A percentile compares a stretch with the other conserved stretches of the same genome.
Evolutionary conservation across 106 monocot species (phyloP).

Genomic region (Chionographis japonica): DNA sequence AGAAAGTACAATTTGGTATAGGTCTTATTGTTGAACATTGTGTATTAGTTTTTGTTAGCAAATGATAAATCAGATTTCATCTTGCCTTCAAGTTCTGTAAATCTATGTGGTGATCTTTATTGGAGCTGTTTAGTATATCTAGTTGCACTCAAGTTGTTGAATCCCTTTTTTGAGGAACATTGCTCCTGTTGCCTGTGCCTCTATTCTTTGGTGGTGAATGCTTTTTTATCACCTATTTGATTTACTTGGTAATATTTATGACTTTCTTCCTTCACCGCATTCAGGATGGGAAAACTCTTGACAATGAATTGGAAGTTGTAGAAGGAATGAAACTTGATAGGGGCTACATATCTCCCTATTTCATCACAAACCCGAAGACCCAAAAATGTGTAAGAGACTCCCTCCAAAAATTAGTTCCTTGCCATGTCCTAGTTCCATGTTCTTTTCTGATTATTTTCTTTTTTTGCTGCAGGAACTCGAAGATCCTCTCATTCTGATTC

Average conservation of each 20-base stretch:
- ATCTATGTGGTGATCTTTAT: too few relatives aligned
- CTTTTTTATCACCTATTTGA: background rate
- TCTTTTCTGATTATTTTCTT: background rate
- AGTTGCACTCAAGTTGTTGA: too few relatives aligned
- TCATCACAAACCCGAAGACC: constrained; percentile 85
- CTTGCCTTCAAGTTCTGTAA: too few relatives aligned
- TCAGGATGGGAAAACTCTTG: constrained; percentile 89
- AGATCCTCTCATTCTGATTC: constrained; percentile 80
- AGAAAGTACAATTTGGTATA: too few relatives aligned
- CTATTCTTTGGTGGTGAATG: background rate
- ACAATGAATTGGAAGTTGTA: constrained; percentile 96
- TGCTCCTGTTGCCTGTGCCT: too few relatives aligned
- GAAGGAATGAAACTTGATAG: constrained; percentile 98
- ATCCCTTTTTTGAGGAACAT: too few relatives aligned
- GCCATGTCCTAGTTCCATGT: too few relatives aligned
- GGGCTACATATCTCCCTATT: constrained; percentile 98
- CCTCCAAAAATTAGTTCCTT: background rate
- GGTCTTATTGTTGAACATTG: too few relatives aligned
- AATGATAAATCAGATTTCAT: too few relatives aligned
- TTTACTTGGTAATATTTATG: too few relatives aligned
- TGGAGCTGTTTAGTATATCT: too few relatives aligned
- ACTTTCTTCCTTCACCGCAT: background rate
- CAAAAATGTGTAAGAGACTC: constrained; percentile 85
- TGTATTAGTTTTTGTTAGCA: too few relatives aligned
- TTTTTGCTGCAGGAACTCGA: constrained; percentile 59